phyloP scores from a whole-genome alignment of 73 alveolate species.

The Tetrahymena elliotti region DNA sequence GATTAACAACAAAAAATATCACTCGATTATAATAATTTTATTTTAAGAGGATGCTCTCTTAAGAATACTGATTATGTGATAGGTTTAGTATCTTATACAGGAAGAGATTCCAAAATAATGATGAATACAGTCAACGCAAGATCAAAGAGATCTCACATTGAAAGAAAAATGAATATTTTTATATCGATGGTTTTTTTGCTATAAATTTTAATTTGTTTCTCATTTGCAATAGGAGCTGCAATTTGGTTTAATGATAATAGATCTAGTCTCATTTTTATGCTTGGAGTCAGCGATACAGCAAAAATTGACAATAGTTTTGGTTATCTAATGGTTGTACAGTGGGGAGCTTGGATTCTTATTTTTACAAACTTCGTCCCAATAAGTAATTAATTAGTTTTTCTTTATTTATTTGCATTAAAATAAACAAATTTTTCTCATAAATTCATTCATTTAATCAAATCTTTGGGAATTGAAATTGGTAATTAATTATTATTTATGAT shows the following conservation, averaged over 20 bases:
- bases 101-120: constrained; percentile 91
- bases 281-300: constrained; percentile 6
- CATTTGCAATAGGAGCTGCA: constrained; percentile 55
- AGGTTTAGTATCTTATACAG: constrained; percentile 73
- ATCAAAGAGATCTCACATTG: constrained; percentile 80
- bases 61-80: constrained; percentile 74
- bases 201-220: constrained; percentile 63
- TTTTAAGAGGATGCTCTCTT: constrained; percentile 82
- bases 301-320: constrained; percentile 4
- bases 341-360: constrained; percentile 85
- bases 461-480: no score
- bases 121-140: constrained; percentile 87
- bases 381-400: constrained; percentile 23
- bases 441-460: no score
- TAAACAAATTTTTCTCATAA: no score
- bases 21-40: constrained; percentile 48
- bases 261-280: constrained; percentile 34
- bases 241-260: constrained; percentile 50
- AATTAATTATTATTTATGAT: no score
- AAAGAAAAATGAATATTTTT: constrained; percentile 75
- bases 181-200: constrained; percentile 74
- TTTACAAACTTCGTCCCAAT: constrained; percentile 90
- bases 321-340: constrained; percentile 38
- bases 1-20: neutral
- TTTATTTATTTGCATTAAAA: no score